A percentile compares a stretch with the other conserved stretches of the same genome.
phyloP scores from a whole-genome alignment of 2,329 filamentous ascomycete species.

The Myrmaecium sp. region DNA sequence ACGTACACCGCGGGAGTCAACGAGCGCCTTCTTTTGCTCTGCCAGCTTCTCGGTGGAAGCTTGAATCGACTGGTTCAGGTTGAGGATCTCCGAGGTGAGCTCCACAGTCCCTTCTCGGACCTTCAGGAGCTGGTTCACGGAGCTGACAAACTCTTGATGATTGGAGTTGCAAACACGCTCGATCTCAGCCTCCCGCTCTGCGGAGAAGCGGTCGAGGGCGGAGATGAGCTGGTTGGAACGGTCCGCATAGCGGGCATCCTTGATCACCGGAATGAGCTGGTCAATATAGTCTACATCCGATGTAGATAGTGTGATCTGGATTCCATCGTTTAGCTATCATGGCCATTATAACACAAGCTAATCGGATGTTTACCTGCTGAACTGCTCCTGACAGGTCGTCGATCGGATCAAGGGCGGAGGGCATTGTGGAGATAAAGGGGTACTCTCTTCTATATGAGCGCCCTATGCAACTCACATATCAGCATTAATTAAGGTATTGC shows the following conservation, averaged over 20 bases:
- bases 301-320: conserved; percentile 77
- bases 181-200: conserved; percentile 77
- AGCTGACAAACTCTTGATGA: conserved; percentile 89
- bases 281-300: conserved; percentile 91
- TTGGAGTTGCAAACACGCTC: conserved; percentile 89
- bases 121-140: conserved; percentile 82
- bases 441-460: too few relatives aligned
- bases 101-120: conserved; percentile 82
- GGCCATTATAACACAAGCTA: conserved; percentile 1
- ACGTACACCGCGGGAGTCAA: conserved; percentile 78
- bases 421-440: conserved; percentile 15
- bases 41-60: conserved; percentile 86
- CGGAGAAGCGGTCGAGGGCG: conserved; percentile 64
- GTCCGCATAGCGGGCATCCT: conserved; percentile 67
- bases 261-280: conserved; percentile 83
- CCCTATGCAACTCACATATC: too few relatives aligned
- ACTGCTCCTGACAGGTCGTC: conserved; percentile 32
- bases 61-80: conserved; percentile 88
- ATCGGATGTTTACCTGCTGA: conserved; percentile 27
- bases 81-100: conserved; percentile 78
- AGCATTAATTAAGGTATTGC: too few relatives aligned
- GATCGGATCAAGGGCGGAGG: conserved; percentile 23
- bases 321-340: conserved; percentile 5
- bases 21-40: conserved; percentile 82
- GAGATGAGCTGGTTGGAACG: conserved; percentile 58